phyloP scores from a whole-genome alignment of 2,329 filamentous ascomycete genomes.

The Microcyclospora pomicola region DNA sequence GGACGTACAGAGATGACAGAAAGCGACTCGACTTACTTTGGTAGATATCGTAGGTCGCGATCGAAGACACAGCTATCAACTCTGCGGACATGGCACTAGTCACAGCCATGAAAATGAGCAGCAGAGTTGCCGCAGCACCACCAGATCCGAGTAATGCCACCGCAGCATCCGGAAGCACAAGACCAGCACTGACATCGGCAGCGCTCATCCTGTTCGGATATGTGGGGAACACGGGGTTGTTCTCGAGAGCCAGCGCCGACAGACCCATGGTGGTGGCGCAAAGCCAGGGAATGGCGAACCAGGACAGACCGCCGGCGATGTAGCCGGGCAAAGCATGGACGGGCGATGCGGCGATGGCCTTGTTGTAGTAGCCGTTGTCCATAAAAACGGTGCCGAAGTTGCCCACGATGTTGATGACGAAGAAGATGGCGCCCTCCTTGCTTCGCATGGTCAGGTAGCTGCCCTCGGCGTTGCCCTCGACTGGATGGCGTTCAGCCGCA shows the following conservation, averaged over 20 bases:
- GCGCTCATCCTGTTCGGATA: slow-evolving; percentile 58
- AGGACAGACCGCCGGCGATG: slow-evolving; percentile 69
- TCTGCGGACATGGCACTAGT: slow-evolving; percentile 73
- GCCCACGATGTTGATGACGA: slow-evolving; percentile 69
- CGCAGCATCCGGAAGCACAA: slow-evolving; percentile 74
- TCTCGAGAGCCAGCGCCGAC: slow-evolving; percentile 65
- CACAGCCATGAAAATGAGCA: slow-evolving; percentile 83
- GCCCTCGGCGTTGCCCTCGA: slow-evolving; percentile 64
- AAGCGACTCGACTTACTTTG: slow-evolving; percentile 59
- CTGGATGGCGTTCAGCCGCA: slow-evolving; percentile 55
- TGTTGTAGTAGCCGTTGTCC: slow-evolving; percentile 86
- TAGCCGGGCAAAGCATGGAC: slow-evolving; percentile 78
- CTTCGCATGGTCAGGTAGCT: slow-evolving; percentile 81
- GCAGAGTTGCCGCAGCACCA: slow-evolving; percentile 61
- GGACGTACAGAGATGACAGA: slow-evolving; percentile 67
- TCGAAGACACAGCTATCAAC: slow-evolving; percentile 75
- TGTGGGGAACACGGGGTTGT: slow-evolving; percentile 55
- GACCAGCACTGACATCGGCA: slow-evolving; percentile 64
- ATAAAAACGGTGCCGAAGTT: slow-evolving; percentile 67
- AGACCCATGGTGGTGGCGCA: slow-evolving; percentile 81
- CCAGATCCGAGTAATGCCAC: slow-evolving; percentile 71
- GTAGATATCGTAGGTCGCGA: slow-evolving; percentile 36
- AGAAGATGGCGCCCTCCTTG: slow-evolving; percentile 71
- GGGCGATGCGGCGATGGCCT: slow-evolving; percentile 77
- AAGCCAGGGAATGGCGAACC: slow-evolving; percentile 90